phyloP scores from a whole-genome alignment of 805 yeast species.

The Clavispora phyllophila region DNA sequence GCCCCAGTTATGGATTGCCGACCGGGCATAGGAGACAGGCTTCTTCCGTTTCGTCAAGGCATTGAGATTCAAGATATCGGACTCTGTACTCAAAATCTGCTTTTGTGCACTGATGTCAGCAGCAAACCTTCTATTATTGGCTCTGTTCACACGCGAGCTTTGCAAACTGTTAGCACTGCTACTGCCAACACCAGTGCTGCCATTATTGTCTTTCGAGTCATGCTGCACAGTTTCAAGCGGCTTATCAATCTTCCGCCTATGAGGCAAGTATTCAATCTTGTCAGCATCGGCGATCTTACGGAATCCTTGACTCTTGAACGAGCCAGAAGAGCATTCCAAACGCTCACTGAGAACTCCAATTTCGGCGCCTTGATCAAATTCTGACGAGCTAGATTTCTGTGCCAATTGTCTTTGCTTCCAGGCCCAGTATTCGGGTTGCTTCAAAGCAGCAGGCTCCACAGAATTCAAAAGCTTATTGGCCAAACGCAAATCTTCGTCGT shows the following conservation, averaged over 20 bases:
- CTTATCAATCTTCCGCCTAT: slow-evolving; percentile 61
- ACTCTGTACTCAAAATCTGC: slow-evolving; percentile 72
- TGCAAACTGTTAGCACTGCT: slow-evolving; percentile 35
- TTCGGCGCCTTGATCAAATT: slow-evolving; percentile 20
- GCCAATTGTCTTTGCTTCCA: slow-evolving; percentile 48
- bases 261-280: slow-evolving; percentile 76
- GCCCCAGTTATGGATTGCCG: slow-evolving; percentile 98
- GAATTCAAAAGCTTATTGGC: slow-evolving; percentile 41
- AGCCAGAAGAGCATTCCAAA: slow-evolving; percentile 46
- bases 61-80: slow-evolving; percentile 76
- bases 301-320: slow-evolving; percentile 72
- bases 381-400: slow-evolving; percentile 13
- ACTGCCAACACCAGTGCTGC: slow-evolving; percentile 3
- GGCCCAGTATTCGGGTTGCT: slow-evolving; percentile 55
- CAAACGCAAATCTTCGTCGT: slow-evolving; percentile 65
- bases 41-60: slow-evolving; percentile 86
- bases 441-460: slow-evolving; percentile 18
- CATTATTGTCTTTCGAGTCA: slow-evolving; percentile 44
- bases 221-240: slow-evolving; percentile 75
- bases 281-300: slow-evolving; percentile 64
- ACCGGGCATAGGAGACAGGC: slow-evolving; percentile 93
- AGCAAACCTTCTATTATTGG: slow-evolving; percentile 79
- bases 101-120: slow-evolving; percentile 83
- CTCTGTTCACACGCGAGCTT: slow-evolving; percentile 81
- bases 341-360: slow-evolving; percentile 24